Conservation (phyloP, 169 alveolate genomes). For the Babesia ovata region DNA sequence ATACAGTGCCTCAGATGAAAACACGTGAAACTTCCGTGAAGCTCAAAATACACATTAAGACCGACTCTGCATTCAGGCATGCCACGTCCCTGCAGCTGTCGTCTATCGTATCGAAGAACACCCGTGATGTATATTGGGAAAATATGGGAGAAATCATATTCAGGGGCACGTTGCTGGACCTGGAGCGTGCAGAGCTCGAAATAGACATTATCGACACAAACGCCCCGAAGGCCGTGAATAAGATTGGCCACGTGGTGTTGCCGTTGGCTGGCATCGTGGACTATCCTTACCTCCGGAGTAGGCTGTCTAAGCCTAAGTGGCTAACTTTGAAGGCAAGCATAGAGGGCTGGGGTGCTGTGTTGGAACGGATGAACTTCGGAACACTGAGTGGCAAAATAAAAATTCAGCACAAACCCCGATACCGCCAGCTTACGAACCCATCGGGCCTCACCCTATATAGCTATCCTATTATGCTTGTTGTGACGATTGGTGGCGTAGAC, state of each 20-base stretch:
- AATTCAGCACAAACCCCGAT: slow-evolving; percentile 68
- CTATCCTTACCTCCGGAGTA: slow-evolving; percentile 69
- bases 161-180: slow-evolving; percentile 81
- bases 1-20: neutral
- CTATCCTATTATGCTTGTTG: slow-evolving; percentile 58
- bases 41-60: slow-evolving; percentile 34
- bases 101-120: slow-evolving; percentile 39
- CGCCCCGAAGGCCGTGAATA: slow-evolving; percentile 71
- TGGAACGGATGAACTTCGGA: slow-evolving; percentile 71
- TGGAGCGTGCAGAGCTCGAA: slow-evolving; percentile 76
- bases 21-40: slow-evolving; percentile 39
- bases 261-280: slow-evolving; percentile 74
- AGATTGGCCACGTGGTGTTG: slow-evolving; percentile 67
- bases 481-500: slow-evolving; percentile 65
- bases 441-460: slow-evolving; percentile 33
- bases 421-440: slow-evolving; percentile 61
- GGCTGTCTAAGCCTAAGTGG: slow-evolving; percentile 70
- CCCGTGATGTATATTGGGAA: slow-evolving; percentile 76
- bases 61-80: slow-evolving; percentile 31
- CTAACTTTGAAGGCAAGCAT: slow-evolving; percentile 65
- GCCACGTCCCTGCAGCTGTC: slow-evolving; percentile 24
- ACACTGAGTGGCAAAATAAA: slow-evolving; percentile 66
- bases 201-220: slow-evolving; percentile 72
- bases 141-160: slow-evolving; percentile 78
- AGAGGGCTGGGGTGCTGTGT: slow-evolving; percentile 73